Evolutionary conservation across 768 basidiomycete species (phyloP).

Genomic region (Gloeostereum incarnatum): DNA sequence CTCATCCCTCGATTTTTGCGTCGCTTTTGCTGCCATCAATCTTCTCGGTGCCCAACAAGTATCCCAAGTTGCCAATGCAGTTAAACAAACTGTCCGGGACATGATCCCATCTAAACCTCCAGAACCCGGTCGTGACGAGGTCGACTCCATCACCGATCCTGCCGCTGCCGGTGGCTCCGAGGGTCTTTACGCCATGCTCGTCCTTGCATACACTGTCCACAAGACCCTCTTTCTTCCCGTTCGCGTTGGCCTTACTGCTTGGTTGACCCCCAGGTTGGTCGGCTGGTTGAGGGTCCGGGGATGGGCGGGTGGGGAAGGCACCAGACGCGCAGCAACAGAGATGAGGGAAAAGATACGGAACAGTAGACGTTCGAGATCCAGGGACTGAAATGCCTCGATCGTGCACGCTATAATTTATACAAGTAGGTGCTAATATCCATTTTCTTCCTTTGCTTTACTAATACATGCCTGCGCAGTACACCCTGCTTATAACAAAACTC

Average conservation of each 20-base stretch:
- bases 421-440: background rate
- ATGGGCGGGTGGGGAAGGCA: conserved; percentile 73
- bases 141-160: conserved; percentile 29
- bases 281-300: conserved; percentile 73
- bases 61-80: conserved; percentile 48
- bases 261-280: conserved; percentile 79
- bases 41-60: conserved; percentile 89
- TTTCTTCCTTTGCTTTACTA: too few relatives aligned
- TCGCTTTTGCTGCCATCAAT: conserved; percentile 80
- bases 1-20: conserved; percentile 68
- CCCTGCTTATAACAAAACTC: conserved; percentile 1
- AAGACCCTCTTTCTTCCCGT: conserved; percentile 90
- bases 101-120: conserved; percentile 43
- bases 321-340: conserved; percentile 50
- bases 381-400: background rate
- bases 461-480: conserved; percentile 1
- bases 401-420: background rate
- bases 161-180: conserved; percentile 39
- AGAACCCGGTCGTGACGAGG: conserved; percentile 62
- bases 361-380: conserved; percentile 18
- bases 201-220: conserved; percentile 92
- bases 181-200: conserved; percentile 85
- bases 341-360: conserved; percentile 36
- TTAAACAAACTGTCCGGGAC: conserved; percentile 37
- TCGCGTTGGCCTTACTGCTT: conserved; percentile 81